These are phyloP conservation scores for Leptomonas seymouri DNA, from an alignment of 208 protist species.

Conservation along the genomic window DNA sequence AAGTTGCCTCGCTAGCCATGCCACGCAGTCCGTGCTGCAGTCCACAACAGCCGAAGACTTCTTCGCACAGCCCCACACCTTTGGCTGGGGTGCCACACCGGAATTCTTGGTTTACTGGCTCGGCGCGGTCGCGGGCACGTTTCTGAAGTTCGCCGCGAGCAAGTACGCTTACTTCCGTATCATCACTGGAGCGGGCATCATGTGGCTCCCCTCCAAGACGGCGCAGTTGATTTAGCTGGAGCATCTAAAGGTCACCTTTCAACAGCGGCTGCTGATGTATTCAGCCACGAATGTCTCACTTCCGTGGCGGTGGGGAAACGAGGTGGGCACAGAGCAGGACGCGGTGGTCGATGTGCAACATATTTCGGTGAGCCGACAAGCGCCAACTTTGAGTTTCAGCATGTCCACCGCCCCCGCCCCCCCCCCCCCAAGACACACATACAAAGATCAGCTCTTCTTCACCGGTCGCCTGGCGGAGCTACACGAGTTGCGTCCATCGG, in stretches of 20 bases:
- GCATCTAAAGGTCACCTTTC: conserved; percentile 24
- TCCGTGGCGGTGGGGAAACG: conserved; percentile 3
- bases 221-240: conserved; percentile 36
- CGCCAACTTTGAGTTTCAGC: background rate
- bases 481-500: conserved; percentile 1
- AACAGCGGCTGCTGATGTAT: conserved; percentile 16
- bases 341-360: background rate
- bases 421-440: too few relatives aligned
- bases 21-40: too few relatives aligned
- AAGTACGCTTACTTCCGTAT: conserved; percentile 45
- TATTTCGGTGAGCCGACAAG: background rate
- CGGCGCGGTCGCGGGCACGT: conserved; percentile 33
- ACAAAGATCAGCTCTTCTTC: conserved; percentile 40
- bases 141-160: conserved; percentile 46
- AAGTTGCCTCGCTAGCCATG: too few relatives aligned
- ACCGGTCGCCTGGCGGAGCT: conserved; percentile 32
- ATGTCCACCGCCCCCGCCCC: too few relatives aligned
- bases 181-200: conserved; percentile 26
- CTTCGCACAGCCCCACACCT: conserved; percentile 26
- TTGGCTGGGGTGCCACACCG: conserved; percentile 17
- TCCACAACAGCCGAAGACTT: conserved; percentile 10
- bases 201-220: conserved; percentile 34
- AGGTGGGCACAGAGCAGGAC: background rate
- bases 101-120: conserved; percentile 25
- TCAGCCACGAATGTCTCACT: background rate